Base-by-base conservation (phyloP, 164 flowering plant genomes). In the Annona squamosa region DNA sequence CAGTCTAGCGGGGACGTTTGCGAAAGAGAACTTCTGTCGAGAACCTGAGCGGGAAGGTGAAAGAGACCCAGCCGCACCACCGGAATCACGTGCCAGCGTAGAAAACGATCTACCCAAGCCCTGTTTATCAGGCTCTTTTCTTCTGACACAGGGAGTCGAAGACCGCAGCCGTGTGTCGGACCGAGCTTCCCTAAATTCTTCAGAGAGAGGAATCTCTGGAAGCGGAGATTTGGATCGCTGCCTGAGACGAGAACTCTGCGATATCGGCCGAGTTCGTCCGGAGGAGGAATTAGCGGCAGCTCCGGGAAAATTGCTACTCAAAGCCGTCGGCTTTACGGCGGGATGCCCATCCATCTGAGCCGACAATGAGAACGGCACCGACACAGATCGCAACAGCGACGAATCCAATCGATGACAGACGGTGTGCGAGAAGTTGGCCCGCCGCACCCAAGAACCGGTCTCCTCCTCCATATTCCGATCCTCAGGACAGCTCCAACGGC, bases 351-450 rank as follows among this genome's bases (percentile, higher is more conserved):
- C 81, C 4, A 66, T 75, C 18, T 77, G 75, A 46, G 83, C 5
- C 16, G 73, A 57, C 19, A 86, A 26, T 26, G 37, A 26, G 37
- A 26, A 26, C 37, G 37, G 37, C 37, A 26, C 37, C 9, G 89
- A 80, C 67, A 82, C 0, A 3, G 85, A 74, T 59, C 74, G 80
- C 77, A 84, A 76, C 65, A 75, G 79, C 1, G 84, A 74, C 0
- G 87, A 71, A 73, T 90, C 92, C 68, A 83, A 75, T 37, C 97
- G 78, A 73, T 89, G 90, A 77, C 77, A 90, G 56, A 89, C 82
- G 0, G 97, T 88, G 63, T 88, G 88, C 48, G 97, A 89, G 69
- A 84, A 93, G 18, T 89, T 93, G 9, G 89, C 82, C 78, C 97
- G 87, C 81, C 96, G 88, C 0, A 93, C 75, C 98, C 94, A 91